These are phyloP conservation scores for Gentiana dahurica DNA, from an alignment of 257 asterid species.

Conservation along the genomic window DNA sequence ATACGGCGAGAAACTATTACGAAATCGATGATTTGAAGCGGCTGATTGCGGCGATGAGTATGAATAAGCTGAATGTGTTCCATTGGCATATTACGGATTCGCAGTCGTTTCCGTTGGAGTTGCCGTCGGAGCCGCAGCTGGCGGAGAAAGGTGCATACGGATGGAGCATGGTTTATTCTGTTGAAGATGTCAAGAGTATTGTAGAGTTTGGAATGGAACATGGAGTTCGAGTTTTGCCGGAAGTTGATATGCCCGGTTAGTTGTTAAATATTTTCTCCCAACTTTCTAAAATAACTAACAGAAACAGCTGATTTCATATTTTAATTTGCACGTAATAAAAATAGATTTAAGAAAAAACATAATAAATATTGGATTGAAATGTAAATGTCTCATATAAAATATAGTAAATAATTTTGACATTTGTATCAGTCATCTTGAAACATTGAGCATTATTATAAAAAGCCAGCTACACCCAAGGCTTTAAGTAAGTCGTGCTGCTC, in stretches of 20 bases:
- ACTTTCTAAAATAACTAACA: too few relatives aligned
- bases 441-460: too few relatives aligned
- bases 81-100: conserved; percentile 97
- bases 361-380: too few relatives aligned
- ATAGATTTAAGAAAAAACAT: too few relatives aligned
- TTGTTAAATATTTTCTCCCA: neutral
- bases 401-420: too few relatives aligned
- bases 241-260: conserved; percentile 97
- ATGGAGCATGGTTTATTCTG: conserved; percentile 56
- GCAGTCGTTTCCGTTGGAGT: conserved; percentile 73
- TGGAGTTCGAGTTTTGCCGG: conserved; percentile 87
- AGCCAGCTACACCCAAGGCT: too few relatives aligned
- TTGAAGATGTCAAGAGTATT: conserved; percentile 52
- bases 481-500: too few relatives aligned
- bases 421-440: too few relatives aligned
- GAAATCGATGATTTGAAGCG: conserved; percentile 49
- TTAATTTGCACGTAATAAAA: too few relatives aligned
- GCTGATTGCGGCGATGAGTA: conserved; percentile 64
- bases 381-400: too few relatives aligned
- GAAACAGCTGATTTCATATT: too few relatives aligned
- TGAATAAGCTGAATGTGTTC: conserved; percentile 85
- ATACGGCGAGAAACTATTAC: conserved; percentile 73
- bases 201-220: conserved; percentile 65
- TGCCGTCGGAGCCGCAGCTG: conserved; percentile 70
- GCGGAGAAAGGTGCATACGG: conserved; percentile 72